These are phyloP conservation scores for Adenanthera pavonina DNA, from an alignment of 306 rosid species.

Conservation along the genomic window DNA sequence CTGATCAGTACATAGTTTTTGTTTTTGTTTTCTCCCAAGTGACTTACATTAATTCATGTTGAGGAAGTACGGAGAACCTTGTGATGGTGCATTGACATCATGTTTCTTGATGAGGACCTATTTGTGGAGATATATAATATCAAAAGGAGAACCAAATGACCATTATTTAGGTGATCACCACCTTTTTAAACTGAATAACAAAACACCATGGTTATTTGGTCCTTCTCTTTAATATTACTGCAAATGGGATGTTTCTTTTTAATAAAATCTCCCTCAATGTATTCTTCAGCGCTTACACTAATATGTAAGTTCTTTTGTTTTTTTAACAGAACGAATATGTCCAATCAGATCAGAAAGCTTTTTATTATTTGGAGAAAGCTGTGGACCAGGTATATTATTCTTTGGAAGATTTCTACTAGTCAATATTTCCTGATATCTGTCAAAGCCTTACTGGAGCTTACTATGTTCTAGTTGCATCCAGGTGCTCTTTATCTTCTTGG, in stretches of 20 bases:
- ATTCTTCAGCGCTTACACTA: neutral
- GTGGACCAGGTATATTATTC: constrained; percentile 75
- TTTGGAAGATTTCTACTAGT: constrained; percentile 33
- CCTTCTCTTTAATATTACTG: neutral
- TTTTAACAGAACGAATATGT: constrained; percentile 70
- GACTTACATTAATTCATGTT: constrained; percentile 15
- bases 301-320: neutral
- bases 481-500: constrained; percentile 92
- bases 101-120: neutral
- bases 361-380: constrained; percentile 88
- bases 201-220: neutral
- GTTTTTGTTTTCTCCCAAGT: neutral
- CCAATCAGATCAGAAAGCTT: constrained; percentile 86
- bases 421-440: constrained; percentile 27
- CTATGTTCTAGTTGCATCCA: constrained; percentile 77
- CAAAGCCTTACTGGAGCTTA: constrained; percentile 49
- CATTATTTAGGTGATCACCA: neutral
- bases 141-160: neutral
- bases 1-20: neutral
- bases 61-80: constrained; percentile 1
- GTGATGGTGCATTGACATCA: neutral
- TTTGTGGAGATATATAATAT: neutral
- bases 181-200: neutral
- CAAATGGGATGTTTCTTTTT: neutral
- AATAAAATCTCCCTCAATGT: neutral